phyloP scores from a whole-genome alignment of 1,284 basidiomycete species.

The Irpex sp. region DNA sequence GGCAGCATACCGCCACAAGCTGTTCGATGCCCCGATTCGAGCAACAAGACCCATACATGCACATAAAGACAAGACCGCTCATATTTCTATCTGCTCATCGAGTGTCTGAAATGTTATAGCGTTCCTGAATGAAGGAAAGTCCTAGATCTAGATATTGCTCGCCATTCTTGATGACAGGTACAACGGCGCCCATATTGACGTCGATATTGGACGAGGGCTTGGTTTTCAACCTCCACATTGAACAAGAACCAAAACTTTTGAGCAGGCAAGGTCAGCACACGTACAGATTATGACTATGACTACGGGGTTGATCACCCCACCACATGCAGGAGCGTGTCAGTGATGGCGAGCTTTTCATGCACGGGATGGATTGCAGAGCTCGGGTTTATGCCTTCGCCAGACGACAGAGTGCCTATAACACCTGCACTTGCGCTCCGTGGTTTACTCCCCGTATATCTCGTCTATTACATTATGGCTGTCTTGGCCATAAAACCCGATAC shows the following conservation, averaged over 20 bases:
- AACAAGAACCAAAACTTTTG: too few species aligned
- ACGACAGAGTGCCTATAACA: constrained; percentile 2
- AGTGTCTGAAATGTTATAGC: too few species aligned
- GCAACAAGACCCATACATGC: too few species aligned
- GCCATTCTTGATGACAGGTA: neutral
- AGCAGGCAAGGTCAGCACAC: too few species aligned
- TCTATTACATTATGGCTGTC: constrained; percentile 1
- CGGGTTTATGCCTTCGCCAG: constrained; percentile 2
- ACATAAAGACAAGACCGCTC: too few species aligned
- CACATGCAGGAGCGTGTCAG: too few species aligned
- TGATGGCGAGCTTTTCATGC: too few species aligned
- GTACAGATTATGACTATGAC: too few species aligned
- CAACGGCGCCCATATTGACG: neutral
- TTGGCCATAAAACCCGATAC: constrained; percentile 1
- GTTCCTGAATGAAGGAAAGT: neutral
- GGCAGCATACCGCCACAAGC: too few species aligned
- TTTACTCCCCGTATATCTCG: constrained; percentile 2
- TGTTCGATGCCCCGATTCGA: too few species aligned
- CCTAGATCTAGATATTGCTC: neutral
- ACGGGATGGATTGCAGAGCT: neutral
- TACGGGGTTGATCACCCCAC: too few species aligned
- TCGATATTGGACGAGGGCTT: neutral
- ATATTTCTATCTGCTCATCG: too few species aligned
- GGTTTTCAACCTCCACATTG: neutral
- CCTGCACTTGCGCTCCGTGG: neutral